Evolutionary conservation across 495 filamentous ascomycete genomes (phyloP), one percentile per base, ranked within the genome.

Genomic region (Terfezia boudieri): DNA sequence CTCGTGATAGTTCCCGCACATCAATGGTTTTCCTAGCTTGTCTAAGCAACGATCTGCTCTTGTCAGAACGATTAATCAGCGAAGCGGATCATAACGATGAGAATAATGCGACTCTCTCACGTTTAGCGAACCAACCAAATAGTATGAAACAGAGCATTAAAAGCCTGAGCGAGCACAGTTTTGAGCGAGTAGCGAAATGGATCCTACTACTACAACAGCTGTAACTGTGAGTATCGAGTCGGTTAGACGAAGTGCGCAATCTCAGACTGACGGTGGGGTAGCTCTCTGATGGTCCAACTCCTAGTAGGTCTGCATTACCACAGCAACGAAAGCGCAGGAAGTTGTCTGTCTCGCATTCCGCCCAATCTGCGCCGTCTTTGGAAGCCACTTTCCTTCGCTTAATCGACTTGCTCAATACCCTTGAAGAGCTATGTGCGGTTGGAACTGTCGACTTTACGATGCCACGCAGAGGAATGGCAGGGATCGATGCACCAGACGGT

Each of bases 341-440:
- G 8, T 14, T 20, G 12, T 14, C 38, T 2, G 38, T 11, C 10
- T 43, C 17, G 41, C 41, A 14, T 14, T 5, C 12, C 6, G 41
- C 41, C 41, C 12, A 46, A 4, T 14, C 41, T 14, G 17, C 12
- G 14, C 12, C 41, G 41, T 5, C 14, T 9, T 8, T 6, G 14
- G 41, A 46, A 20, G 14, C 41, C 41, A 14, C 14, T 20, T 46
- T 46, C 17, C 41, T 46, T 14, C 41, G 41, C 14, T 46, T 46
- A 9, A 46, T 61, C 10, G 51, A 59, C 38, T 49, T 64, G 4
- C 51, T 65, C 26, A 65, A 64, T 41, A 53, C 59, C 50, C 59
- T 65, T 35, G n/a, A 22, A 5, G 56, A 43, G 32, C 59, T 65
- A 36, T 58, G 53, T 36, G 62, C 56, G 11, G 17, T 65, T 9